Evolutionary conservation across 176 grass and related monocot species (phyloP).

Genomic region (Musa itinerans): DNA sequence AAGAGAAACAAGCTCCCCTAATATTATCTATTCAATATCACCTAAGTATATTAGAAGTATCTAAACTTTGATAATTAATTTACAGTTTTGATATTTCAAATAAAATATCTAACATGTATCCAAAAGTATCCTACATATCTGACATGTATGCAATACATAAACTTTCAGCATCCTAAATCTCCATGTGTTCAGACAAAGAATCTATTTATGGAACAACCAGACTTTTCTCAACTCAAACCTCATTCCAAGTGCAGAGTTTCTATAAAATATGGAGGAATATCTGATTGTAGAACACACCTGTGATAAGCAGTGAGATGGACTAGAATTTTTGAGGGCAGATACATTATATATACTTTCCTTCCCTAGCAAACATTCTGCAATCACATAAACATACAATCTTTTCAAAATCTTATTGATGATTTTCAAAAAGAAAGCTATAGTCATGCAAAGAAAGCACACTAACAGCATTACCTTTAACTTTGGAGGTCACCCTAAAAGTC

Average conservation of each 20-base stretch:
- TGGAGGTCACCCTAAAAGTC: slow-evolving; percentile 67
- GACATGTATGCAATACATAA: too few relatives aligned
- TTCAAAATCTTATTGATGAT: slow-evolving; percentile 8
- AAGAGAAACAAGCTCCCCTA: background rate
- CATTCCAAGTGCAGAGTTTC: background rate
- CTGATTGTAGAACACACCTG: slow-evolving; percentile 34
- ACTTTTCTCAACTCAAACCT: background rate
- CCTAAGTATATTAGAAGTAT: too few relatives aligned
- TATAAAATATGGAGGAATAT: background rate
- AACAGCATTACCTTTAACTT: slow-evolving; percentile 50
- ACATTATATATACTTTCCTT: slow-evolving; percentile 47
- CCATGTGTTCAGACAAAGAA: too few relatives aligned
- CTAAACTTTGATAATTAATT: too few relatives aligned
- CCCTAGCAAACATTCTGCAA: slow-evolving; percentile 45
- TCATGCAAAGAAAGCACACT: background rate
- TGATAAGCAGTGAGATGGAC: slow-evolving; percentile 31
- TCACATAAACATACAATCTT: slow-evolving; percentile 24
- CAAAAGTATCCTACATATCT: background rate
- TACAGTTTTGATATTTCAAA: too few relatives aligned
- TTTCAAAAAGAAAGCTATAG: background rate
- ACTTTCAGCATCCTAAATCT: too few relatives aligned
- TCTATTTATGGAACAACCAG: too few relatives aligned
- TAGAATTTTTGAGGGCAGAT: slow-evolving; percentile 60
- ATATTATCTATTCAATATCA: too few relatives aligned
- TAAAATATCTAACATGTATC: background rate